These are phyloP conservation scores for Syzygium jambos DNA, from an alignment of 345 rosid genomes.

Conservation along the genomic window DNA sequence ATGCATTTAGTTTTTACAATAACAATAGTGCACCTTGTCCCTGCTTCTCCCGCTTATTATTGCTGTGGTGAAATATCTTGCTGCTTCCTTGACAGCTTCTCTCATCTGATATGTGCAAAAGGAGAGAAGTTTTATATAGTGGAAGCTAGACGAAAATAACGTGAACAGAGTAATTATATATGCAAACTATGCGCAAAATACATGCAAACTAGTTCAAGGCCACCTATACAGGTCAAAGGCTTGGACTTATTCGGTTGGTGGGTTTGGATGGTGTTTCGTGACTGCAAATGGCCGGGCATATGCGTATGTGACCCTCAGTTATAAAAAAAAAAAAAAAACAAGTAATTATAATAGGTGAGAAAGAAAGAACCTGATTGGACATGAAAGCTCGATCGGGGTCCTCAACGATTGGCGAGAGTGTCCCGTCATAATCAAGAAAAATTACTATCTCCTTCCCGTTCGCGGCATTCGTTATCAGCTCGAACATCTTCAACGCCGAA, in stretches of 20 bases:
- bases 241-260: neutral
- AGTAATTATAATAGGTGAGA: neutral
- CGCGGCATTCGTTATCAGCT: conserved; percentile 44
- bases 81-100: conserved; percentile 58
- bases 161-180: neutral
- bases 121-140: neutral
- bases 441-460: conserved; percentile 76
- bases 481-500: conserved; percentile 72
- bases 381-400: conserved; percentile 96
- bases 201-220: neutral
- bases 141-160: neutral
- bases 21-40: conserved; percentile 60
- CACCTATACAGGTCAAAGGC: neutral
- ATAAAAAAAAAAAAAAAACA: neutral
- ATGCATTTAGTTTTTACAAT: neutral
- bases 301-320: neutral
- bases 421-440: conserved; percentile 95
- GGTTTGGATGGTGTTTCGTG: neutral
- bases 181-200: neutral
- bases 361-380: conserved; percentile 53
- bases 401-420: conserved; percentile 89
- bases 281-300: neutral
- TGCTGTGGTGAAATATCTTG: conserved; percentile 77
- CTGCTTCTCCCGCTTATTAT: conserved; percentile 90
- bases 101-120: conserved; percentile 49